phyloP scores from a whole-genome alignment of 1,139 yeast genomes.

The Hansenula anomala region DNA sequence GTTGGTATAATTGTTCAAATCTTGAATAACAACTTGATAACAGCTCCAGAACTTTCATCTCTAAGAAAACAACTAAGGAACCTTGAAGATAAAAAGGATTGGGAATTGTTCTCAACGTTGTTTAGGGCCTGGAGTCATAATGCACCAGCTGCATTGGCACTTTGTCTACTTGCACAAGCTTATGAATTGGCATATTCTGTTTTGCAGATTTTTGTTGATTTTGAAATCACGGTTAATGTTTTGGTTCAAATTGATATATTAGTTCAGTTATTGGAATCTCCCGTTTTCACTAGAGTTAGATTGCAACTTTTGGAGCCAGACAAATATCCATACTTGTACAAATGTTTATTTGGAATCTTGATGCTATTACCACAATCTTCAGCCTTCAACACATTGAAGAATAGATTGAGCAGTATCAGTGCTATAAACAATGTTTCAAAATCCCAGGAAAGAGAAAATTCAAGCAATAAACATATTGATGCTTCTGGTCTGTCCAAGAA shows the following conservation, averaged over 20 bases:
- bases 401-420: slow-evolving; percentile 50
- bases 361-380: slow-evolving; percentile 95
- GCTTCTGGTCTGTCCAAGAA: background rate
- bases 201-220: slow-evolving; percentile 68
- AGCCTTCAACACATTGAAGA: slow-evolving; percentile 80
- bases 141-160: slow-evolving; percentile 81
- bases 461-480: background rate
- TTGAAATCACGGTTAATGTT: slow-evolving; percentile 67
- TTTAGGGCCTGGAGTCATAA: slow-evolving; percentile 93
- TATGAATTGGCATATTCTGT: slow-evolving; percentile 85
- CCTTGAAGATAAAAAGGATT: slow-evolving; percentile 48
- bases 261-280: slow-evolving; percentile 79
- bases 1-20: slow-evolving; percentile 82
- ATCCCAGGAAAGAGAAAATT: background rate
- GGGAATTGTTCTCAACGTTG: slow-evolving; percentile 66
- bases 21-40: slow-evolving; percentile 79
- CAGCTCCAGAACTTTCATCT: slow-evolving; percentile 74
- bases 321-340: slow-evolving; percentile 74
- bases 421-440: slow-evolving; percentile 16
- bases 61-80: slow-evolving; percentile 65
- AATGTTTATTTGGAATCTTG: slow-evolving; percentile 84
- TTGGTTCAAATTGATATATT: slow-evolving; percentile 75
- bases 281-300: slow-evolving; percentile 84
- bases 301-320: slow-evolving; percentile 86
- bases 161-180: slow-evolving; percentile 83